A percentile compares a stretch with the other conserved stretches of the same genome.
Evolutionary conservation across 2,329 filamentous ascomycete genomes (phyloP).

Genomic region (Penicillium oxalicum): DNA sequence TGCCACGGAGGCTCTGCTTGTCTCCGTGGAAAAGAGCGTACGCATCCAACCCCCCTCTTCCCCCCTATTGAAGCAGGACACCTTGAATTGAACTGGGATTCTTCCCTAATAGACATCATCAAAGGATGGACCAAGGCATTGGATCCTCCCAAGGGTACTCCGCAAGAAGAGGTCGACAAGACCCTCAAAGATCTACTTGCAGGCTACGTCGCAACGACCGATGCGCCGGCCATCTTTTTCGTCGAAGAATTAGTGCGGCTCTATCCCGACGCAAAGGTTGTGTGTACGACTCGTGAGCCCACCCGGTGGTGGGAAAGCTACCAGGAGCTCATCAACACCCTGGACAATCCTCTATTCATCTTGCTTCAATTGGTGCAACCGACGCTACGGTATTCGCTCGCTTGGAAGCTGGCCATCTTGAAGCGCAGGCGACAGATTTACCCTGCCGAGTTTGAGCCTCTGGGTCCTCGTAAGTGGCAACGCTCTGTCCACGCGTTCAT

Average conservation of each 20-base stretch:
- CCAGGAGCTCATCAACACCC: conserved; percentile 1
- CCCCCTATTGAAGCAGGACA: no score
- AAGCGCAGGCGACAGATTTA: conserved; percentile 5
- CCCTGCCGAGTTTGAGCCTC: background rate
- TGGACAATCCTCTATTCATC: conserved; percentile 1
- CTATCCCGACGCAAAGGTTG: conserved; percentile 45
- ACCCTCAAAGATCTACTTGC: conserved; percentile 12
- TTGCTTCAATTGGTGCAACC: background rate
- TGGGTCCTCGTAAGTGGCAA: background rate
- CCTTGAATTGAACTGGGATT: background rate
- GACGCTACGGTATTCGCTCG: background rate
- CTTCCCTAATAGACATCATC: background rate
- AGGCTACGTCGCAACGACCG: conserved; percentile 43
- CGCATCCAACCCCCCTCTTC: background rate
- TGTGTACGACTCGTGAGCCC: conserved; percentile 37
- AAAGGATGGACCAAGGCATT: conserved; percentile 7
- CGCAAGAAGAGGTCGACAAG: background rate
- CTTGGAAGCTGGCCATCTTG: background rate
- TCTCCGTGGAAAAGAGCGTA: conserved; percentile 23
- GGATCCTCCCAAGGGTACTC: conserved; percentile 4
- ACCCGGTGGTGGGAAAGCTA: conserved; percentile 34
- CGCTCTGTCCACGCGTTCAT: no score
- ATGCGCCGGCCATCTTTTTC: conserved; percentile 38
- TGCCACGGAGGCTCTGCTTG: conserved; percentile 40
- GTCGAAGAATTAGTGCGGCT: conserved; percentile 43